These are phyloP conservation scores for Papiliotrema nemorosa DNA, from an alignment of 1,284 basidiomycete species.

Conservation along the genomic window DNA sequence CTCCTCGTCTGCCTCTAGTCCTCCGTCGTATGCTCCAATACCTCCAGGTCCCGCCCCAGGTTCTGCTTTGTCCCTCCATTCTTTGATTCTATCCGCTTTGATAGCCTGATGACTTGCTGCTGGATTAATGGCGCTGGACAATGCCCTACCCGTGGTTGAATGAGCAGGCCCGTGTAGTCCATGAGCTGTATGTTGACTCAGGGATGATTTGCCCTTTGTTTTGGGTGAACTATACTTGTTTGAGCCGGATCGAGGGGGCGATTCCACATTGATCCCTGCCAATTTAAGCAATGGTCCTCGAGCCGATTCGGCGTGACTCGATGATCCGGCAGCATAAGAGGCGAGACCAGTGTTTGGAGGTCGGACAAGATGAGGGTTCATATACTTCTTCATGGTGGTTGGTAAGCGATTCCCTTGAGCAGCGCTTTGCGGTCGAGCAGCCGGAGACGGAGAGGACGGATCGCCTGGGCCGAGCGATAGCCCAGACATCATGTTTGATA, in stretches of 20 bases:
- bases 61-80: constrained; percentile 2
- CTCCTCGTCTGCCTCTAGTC: constrained; percentile 72
- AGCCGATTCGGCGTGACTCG: constrained; percentile 16
- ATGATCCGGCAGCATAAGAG: constrained; percentile 8
- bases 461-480: constrained; percentile 18
- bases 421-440: neutral
- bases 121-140: constrained; percentile 24
- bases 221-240: constrained; percentile 12
- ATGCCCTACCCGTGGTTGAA: constrained; percentile 35
- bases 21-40: constrained; percentile 81
- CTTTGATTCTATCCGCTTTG: neutral
- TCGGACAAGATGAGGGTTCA: constrained; percentile 44
- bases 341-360: constrained; percentile 41
- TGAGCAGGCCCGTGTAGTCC: constrained; percentile 47
- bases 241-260: constrained; percentile 6
- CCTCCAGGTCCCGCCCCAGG: constrained; percentile 51
- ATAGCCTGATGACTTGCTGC: constrained; percentile 4
- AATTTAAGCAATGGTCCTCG: constrained; percentile 41
- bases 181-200: constrained; percentile 41
- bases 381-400: constrained; percentile 48
- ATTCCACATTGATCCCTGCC: constrained; percentile 38
- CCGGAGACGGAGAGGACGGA: constrained; percentile 7
- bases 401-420: constrained; percentile 34
- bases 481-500: constrained; percentile 26
- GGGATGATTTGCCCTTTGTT: constrained; percentile 15